phyloP scores from a whole-genome alignment of 2,329 filamentous ascomycete species.

The Periglandula ipomoeae region DNA sequence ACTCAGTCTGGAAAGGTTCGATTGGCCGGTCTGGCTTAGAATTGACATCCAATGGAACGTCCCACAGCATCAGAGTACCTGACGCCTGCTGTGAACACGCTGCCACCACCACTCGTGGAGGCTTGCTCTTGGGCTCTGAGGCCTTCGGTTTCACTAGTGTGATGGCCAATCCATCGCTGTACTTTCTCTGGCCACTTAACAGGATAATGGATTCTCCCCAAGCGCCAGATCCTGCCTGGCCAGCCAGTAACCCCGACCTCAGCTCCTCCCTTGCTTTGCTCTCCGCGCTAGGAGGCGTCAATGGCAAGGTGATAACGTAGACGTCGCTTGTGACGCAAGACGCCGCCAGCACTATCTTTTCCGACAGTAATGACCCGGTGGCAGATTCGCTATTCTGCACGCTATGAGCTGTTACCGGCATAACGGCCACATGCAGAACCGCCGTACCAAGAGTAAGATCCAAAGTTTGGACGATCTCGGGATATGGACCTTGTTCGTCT shows the following conservation, averaged over 20 bases:
- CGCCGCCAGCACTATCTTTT: constrained; percentile 52
- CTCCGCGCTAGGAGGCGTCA: constrained; percentile 51
- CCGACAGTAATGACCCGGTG: constrained; percentile 39
- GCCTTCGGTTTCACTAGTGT: constrained; percentile 36
- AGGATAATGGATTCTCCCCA: constrained; percentile 52
- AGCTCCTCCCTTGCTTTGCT: constrained; percentile 49
- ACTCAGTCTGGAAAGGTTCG: constrained; percentile 52
- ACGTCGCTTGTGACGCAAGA: constrained; percentile 49
- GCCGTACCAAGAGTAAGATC: constrained; percentile 51
- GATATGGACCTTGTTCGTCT: constrained; percentile 39
- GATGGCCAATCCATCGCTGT: constrained; percentile 47
- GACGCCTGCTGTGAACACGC: constrained; percentile 51
- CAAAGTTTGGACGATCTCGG: constrained; percentile 49
- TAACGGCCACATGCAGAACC: constrained; percentile 45
- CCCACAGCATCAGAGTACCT: constrained; percentile 49
- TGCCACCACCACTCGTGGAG: constrained; percentile 44
- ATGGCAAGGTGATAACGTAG: constrained; percentile 48
- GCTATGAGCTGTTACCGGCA: constrained; percentile 40
- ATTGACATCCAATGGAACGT: constrained; percentile 39
- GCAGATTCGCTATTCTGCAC: constrained; percentile 39
- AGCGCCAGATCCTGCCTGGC: constrained; percentile 48
- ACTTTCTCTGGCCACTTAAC: constrained; percentile 43
- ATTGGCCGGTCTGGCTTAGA: constrained; percentile 19
- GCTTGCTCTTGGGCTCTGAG: constrained; percentile 26
- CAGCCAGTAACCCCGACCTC: constrained; percentile 39